Evolutionary conservation across 805 yeast genomes (phyloP).

Genomic region (Candida nitratophila): DNA sequence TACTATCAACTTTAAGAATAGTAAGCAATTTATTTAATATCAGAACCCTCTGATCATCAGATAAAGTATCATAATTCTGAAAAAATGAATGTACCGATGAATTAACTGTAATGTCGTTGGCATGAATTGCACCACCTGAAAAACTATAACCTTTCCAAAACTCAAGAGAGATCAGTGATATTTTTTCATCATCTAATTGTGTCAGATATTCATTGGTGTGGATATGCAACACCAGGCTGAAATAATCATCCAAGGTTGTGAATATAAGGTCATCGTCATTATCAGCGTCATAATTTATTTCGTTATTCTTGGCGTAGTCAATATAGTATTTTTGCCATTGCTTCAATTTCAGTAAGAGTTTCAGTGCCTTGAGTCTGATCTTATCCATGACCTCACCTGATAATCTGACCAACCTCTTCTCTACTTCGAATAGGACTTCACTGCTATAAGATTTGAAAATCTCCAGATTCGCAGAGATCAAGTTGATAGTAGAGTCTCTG

Average conservation of each 20-base stretch:
- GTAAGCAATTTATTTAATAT: slow-evolving; percentile 19
- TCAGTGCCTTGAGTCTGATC: slow-evolving; percentile 37
- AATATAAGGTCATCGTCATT: slow-evolving; percentile 7
- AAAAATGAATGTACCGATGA: slow-evolving; percentile 33
- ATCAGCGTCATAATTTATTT: background rate
- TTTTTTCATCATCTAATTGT: background rate
- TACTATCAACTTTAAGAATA: slow-evolving; percentile 18
- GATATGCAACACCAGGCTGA: slow-evolving; percentile 16
- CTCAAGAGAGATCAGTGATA: slow-evolving; percentile 17
- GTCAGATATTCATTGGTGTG: slow-evolving; percentile 9
- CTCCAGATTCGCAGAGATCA: slow-evolving; percentile 27
- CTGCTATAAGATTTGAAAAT: slow-evolving; percentile 5
- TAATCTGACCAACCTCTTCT: slow-evolving; percentile 41
- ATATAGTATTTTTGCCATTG: slow-evolving; percentile 11
- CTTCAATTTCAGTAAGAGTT: slow-evolving; percentile 25
- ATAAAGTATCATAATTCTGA: slow-evolving; percentile 16
- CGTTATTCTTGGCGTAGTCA: slow-evolving; percentile 1
- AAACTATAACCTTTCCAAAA: slow-evolving; percentile 52
- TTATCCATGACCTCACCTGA: slow-evolving; percentile 59
- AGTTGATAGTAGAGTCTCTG: slow-evolving; percentile 41
- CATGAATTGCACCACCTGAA: slow-evolving; percentile 49
- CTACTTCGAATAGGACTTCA: slow-evolving; percentile 13
- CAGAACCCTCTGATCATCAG: slow-evolving; percentile 6
- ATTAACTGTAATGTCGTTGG: slow-evolving; percentile 38
- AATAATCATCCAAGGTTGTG: slow-evolving; percentile 19